These are phyloP conservation scores for Amauroascus niger DNA, from an alignment of 2,329 filamentous ascomycete genomes.

Conservation along the genomic window DNA sequence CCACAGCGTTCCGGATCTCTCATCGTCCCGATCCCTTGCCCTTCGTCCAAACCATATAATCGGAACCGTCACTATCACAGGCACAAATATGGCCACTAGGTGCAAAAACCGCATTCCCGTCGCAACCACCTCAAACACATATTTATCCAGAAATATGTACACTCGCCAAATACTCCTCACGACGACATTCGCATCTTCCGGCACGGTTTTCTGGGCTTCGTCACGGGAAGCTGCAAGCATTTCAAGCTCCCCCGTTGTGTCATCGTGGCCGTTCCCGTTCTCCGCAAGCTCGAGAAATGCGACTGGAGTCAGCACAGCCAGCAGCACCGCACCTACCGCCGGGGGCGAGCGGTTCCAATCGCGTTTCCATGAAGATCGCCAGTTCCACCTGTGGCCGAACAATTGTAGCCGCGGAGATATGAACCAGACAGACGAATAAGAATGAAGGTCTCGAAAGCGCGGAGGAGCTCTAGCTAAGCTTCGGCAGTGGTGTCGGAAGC, in stretches of 20 bases:
- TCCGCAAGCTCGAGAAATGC: constrained; percentile 52
- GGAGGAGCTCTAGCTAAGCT: constrained; percentile 3
- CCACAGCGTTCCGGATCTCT: constrained; percentile 75
- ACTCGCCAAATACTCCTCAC: constrained; percentile 49
- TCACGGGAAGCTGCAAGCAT: constrained; percentile 76
- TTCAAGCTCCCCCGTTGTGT: constrained; percentile 65
- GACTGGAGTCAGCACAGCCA: constrained; percentile 45
- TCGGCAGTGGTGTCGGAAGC: constrained; percentile 33
- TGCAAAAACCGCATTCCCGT: constrained; percentile 84
- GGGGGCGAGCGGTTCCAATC: constrained; percentile 1
- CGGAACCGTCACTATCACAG: constrained; percentile 72
- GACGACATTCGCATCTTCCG: constrained; percentile 52
- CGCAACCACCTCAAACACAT: constrained; percentile 62
- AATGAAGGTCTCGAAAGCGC: constrained; percentile 1
- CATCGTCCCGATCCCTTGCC: constrained; percentile 55
- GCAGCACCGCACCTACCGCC: constrained; percentile 16
- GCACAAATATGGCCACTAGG: constrained; percentile 78
- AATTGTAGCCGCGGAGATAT: not conserved
- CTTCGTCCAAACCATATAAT: constrained; percentile 67
- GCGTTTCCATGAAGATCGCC: constrained; percentile 17
- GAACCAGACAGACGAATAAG: not conserved
- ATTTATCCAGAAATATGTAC: constrained; percentile 56
- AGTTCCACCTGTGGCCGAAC: constrained; percentile 13
- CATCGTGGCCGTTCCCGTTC: constrained; percentile 39
- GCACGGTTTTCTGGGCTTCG: constrained; percentile 63